Evolutionary conservation across 306 rosid genomes (phyloP), one percentile per base, ranked within the genome.

Genomic region (Cicer pinnatifidum): DNA sequence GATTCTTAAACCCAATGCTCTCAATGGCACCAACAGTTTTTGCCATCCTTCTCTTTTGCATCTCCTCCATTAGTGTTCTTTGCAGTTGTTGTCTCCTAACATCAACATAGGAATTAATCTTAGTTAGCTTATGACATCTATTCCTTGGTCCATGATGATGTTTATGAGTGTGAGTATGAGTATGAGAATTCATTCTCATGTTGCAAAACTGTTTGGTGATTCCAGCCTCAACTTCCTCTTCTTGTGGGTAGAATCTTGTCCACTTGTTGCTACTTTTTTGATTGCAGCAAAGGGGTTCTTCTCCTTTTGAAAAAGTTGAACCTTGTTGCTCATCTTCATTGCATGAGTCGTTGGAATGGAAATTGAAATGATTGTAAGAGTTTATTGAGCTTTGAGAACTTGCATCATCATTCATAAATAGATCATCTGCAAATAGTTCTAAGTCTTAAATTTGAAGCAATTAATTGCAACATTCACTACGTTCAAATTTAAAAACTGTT

Each of bases 1-100:
- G 85, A 91, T 51, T 81, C 80, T 85, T 92, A 81, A 85, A 93
- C 5, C 96, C 98, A 71, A 91, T 83, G 82, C 86, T 86, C 84
- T 85, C 92, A 75, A 91, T 60, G 15, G 92, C 81, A 11, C 85
- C 89, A 19, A 91, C 91, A 0, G 96, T 94, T 8, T 91, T 89
- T 72, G 76, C 87, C 85, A 84, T 16, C 50, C 95, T 80, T 65
- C 86, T 85, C 85, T 85, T 91, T 72, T 85, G 78, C 41, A 94
- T 77, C 87, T 88, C 90, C 56, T 91, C 89, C 58, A 89, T 78
- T n/a, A 91, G 63, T 8, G 94, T 87, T 61, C 89, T 64, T 77
- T 89, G 92, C 78, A 86, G 60, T 73, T 82, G 81, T 61, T 85
- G 89, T 57, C 86, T 88, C 28, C 90, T 87, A 38, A 86, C 72